Conservation (phyloP, 2,329 filamentous ascomycete species). For the Fusarium pseudograminearum region DNA sequence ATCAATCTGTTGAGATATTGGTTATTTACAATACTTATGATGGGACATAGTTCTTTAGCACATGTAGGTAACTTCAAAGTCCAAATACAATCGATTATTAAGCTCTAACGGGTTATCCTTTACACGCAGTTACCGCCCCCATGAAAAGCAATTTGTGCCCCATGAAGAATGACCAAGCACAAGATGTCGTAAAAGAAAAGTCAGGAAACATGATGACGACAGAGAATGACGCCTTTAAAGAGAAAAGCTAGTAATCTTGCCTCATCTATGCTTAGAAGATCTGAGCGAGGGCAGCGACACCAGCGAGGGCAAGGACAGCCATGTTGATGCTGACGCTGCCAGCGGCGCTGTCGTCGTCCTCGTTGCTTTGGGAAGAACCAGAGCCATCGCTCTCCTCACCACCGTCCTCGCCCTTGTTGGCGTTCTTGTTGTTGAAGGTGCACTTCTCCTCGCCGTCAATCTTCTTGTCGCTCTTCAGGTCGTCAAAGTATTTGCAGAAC, state of each 20-base stretch:
- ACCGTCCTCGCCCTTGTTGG: constrained; percentile 61
- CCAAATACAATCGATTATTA: constrained; percentile 59
- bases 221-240: constrained; percentile 52
- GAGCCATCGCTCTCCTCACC: constrained; percentile 45
- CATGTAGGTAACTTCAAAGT: constrained; percentile 5
- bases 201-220: constrained; percentile 52
- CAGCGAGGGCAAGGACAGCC: constrained; percentile 60
- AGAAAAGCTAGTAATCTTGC: constrained; percentile 49
- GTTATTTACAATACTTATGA: neutral
- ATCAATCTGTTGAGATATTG: neutral
- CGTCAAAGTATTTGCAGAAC: constrained; percentile 66
- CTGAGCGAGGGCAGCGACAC: constrained; percentile 62
- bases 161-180: constrained; percentile 50
- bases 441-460: constrained; percentile 61
- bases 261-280: constrained; percentile 60
- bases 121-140: constrained; percentile 45
- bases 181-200: constrained; percentile 53
- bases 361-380: constrained; percentile 46
- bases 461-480: constrained; percentile 55
- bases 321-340: constrained; percentile 61
- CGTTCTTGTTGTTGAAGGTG: constrained; percentile 63
- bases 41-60: no score
- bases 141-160: constrained; percentile 47
- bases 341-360: constrained; percentile 57
- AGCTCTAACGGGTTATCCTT: constrained; percentile 56